A percentile compares a stretch with the other conserved stretches of the same genome.
Conservation (phyloP, 2,329 filamentous ascomycete species). For the Beauveria scarabaeidicola region DNA sequence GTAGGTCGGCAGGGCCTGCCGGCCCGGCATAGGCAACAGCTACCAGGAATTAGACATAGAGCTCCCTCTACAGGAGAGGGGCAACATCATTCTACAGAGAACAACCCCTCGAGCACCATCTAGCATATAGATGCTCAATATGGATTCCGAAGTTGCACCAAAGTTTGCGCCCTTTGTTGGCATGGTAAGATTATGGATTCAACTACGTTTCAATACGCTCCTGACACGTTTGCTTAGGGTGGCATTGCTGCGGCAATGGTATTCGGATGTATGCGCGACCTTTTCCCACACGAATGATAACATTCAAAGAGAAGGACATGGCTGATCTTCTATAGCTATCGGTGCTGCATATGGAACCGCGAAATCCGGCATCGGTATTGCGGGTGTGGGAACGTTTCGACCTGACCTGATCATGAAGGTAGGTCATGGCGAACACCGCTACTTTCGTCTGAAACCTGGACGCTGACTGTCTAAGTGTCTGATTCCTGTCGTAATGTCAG, state of each 20-base stretch:
- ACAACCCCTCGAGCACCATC: not conserved
- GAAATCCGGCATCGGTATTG: constrained; percentile 82
- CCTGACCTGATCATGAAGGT: constrained; percentile 91
- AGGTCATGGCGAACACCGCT: constrained; percentile 15
- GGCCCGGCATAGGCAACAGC: not conserved
- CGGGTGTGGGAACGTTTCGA: constrained; percentile 75
- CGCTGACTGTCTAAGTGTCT: constrained; percentile 48
- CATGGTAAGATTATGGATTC: constrained; percentile 54
- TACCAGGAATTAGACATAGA: not conserved
- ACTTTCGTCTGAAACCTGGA: not conserved
- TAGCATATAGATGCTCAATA: constrained; percentile 22
- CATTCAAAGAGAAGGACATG: not conserved
- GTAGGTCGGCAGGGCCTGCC: not conserved
- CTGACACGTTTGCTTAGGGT: constrained; percentile 39
- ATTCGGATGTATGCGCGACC: constrained; percentile 60
- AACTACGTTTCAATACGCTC: not conserved
- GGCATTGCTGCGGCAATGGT: constrained; percentile 77
- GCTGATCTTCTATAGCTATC: constrained; percentile 32
- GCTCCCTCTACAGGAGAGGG: not conserved
- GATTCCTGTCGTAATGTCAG: constrained; percentile 93
- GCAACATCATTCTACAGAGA: not conserved
- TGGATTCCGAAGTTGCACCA: constrained; percentile 57
- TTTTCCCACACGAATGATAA: not conserved
- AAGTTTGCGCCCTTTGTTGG: constrained; percentile 84
- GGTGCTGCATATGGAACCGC: constrained; percentile 83